phyloP scores from a whole-genome alignment of 1,284 basidiomycete species.

The Takashimella tepidaria region DNA sequence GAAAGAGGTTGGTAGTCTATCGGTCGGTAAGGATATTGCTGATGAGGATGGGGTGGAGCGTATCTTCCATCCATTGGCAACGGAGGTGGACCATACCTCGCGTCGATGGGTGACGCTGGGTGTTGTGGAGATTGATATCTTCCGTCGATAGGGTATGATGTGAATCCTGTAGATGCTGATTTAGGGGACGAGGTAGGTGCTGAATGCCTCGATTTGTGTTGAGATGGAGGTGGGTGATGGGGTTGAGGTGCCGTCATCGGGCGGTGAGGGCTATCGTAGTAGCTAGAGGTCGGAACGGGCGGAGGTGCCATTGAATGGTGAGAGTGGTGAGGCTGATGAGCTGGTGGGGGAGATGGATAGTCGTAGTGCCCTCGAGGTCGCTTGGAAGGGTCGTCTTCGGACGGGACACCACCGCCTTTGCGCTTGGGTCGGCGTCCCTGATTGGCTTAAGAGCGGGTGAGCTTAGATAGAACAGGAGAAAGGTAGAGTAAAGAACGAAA shows the following conservation, averaged over 20 bases:
- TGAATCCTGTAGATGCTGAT: too few relatives aligned
- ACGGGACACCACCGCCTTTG: neutral
- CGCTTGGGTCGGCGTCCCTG: slow-evolving; percentile 1
- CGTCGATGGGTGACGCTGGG: neutral
- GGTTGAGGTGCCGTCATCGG: neutral
- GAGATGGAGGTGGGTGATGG: neutral
- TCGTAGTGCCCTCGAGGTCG: neutral
- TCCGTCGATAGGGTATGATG: too few relatives aligned
- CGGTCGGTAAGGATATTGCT: too few relatives aligned
- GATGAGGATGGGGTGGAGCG: too few relatives aligned
- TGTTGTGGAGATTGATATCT: neutral
- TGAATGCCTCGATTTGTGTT: too few relatives aligned
- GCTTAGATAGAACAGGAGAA: slow-evolving; percentile 3
- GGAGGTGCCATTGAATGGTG: neutral
- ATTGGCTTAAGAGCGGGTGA: slow-evolving; percentile 5
- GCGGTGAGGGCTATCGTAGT: neutral
- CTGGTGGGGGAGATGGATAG: neutral
- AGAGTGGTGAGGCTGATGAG: neutral
- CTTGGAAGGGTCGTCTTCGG: neutral
- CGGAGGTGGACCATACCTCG: too few relatives aligned
- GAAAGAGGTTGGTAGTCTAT: too few relatives aligned
- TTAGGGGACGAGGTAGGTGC: too few relatives aligned
- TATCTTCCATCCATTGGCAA: too few relatives aligned
- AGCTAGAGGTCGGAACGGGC: neutral
- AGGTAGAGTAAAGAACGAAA: slow-evolving; percentile 7